Conservation (phyloP, 179 eudicot genomes). For the Spinacia oleracea region DNA sequence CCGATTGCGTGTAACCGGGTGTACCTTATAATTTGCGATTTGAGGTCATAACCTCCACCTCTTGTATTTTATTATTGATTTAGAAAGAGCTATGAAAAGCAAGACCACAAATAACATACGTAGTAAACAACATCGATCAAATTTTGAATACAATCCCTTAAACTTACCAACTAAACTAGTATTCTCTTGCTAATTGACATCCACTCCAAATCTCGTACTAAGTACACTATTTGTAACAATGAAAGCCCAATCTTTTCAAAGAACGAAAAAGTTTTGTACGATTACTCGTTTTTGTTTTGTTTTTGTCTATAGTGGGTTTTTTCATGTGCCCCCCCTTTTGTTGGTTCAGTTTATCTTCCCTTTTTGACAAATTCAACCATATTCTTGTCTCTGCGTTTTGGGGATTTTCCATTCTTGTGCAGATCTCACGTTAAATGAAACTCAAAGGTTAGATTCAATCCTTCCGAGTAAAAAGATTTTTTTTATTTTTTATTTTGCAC, state of each 20-base stretch:
- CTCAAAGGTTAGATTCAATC: conserved; percentile 19
- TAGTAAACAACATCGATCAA: too few species aligned
- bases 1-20: too few species aligned
- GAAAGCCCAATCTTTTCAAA: neutral
- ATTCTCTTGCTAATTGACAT: too few species aligned
- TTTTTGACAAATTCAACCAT: conserved; percentile 22
- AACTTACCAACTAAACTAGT: too few species aligned
- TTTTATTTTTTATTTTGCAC: neutral
- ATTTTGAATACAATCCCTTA: too few species aligned
- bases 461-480: neutral
- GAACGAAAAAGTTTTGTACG: conserved; percentile 2
- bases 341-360: neutral
- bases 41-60: too few species aligned
- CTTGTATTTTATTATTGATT: too few species aligned
- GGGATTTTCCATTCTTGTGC: neutral
- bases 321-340: neutral
- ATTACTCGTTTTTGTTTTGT: conserved; percentile 11
- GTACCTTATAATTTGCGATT: too few species aligned
- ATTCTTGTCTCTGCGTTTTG: conserved; percentile 16
- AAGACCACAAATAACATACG: too few species aligned
- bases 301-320: conserved; percentile 8
- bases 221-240: neutral
- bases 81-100: too few species aligned
- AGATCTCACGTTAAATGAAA: neutral
- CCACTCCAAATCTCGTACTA: too few species aligned